Evolutionary conservation across 179 eudicot genomes (phyloP).

Genomic region (Sideroxylon spinosum): DNA sequence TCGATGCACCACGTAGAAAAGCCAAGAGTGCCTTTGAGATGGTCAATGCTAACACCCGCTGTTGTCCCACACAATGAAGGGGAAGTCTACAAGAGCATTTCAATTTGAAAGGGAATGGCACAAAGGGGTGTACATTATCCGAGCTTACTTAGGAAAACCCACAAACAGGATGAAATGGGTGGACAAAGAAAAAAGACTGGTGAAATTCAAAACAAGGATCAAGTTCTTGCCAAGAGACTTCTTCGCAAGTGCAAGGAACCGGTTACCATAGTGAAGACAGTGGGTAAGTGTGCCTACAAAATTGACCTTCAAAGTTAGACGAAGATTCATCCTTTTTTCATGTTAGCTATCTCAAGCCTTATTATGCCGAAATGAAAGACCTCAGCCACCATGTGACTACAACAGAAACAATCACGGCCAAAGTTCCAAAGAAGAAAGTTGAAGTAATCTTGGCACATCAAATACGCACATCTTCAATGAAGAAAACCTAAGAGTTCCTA

Average conservation of each 20-base stretch:
- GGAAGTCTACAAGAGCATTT: background rate
- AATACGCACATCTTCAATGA: too few relatives aligned
- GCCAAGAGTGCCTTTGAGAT: too few relatives aligned
- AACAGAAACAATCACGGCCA: background rate
- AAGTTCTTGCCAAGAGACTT: background rate
- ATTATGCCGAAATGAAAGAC: background rate
- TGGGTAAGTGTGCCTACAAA: background rate
- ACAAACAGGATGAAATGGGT: background rate
- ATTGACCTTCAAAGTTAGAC: background rate
- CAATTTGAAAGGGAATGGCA: background rate
- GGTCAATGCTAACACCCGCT: background rate
- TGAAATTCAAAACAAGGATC: background rate
- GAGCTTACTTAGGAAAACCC: background rate
- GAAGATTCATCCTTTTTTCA: background rate
- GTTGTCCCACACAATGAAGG: background rate
- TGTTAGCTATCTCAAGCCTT: background rate
- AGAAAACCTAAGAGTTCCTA: background rate
- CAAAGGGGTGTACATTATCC: background rate
- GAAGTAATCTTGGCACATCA: too few relatives aligned
- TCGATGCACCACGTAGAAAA: too few relatives aligned
- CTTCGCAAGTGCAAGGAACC: background rate
- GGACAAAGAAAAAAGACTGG: background rate
- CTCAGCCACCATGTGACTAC: background rate
- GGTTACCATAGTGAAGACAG: background rate
- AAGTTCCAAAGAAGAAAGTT: background rate